A percentile compares a stretch with the other conserved stretches of the same genome.
Conservation (phyloP, 306 rosid species). For the Gillenia trifoliata region DNA sequence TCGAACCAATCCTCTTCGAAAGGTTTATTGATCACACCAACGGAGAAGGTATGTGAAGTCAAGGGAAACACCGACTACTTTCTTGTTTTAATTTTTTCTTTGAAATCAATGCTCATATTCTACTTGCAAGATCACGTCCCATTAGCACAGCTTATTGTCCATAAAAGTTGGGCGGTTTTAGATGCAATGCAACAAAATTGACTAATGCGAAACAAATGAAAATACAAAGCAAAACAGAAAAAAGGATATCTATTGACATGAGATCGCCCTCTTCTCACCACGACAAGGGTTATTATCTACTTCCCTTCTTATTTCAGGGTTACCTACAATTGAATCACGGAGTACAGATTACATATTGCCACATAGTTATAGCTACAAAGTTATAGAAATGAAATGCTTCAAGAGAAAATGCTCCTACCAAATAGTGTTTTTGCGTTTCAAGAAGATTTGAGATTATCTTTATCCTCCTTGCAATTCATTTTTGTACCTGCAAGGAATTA, state of each 20-base stretch:
- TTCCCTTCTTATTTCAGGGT: conserved; percentile 83
- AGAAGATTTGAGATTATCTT: conserved; percentile 63
- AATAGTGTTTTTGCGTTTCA: conserved; percentile 65
- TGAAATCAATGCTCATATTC: background rate
- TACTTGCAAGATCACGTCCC: background rate
- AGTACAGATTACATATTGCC: conserved; percentile 4
- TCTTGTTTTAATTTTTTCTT: background rate
- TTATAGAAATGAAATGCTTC: background rate
- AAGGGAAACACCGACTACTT: conserved; percentile 28
- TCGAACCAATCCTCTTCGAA: conserved; percentile 80
- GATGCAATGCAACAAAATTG: background rate
- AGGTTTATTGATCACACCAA: conserved; percentile 56
- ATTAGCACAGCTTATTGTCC: background rate
- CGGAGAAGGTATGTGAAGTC: conserved; percentile 40
- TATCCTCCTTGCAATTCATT: conserved; percentile 78
- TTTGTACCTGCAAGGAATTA: conserved; percentile 68
- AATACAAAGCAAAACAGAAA: background rate
- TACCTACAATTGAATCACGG: conserved; percentile 46
- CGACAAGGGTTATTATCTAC: conserved; percentile 70
- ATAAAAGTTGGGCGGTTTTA: background rate
- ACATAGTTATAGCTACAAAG: background rate
- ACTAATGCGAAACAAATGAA: background rate
- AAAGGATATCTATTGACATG: conserved; percentile 76
- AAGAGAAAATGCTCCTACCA: conserved; percentile 40
- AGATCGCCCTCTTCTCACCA: conserved; percentile 82